Evolutionary conservation across 164 flowering plant genomes (phyloP).

Genomic region (Chloranthus sessilifolius): DNA sequence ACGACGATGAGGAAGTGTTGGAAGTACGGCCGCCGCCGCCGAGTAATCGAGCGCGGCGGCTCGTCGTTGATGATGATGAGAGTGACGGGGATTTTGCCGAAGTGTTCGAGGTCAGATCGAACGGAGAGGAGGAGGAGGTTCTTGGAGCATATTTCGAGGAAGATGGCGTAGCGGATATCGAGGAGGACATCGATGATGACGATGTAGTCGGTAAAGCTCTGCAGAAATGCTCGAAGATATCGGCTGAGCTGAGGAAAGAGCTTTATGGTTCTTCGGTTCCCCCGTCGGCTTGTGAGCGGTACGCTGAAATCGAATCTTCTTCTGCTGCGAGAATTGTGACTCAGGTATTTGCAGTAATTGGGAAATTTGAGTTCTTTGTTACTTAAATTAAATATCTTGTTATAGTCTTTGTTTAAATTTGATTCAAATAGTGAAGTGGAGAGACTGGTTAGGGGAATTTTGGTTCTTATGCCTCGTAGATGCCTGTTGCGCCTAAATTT

Average conservation of each 20-base stretch:
- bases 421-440: too few species aligned
- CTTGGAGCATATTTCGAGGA: slow-evolving; percentile 7
- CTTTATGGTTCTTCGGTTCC: slow-evolving; percentile 59
- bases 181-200: slow-evolving; percentile 35
- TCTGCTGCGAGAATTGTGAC: slow-evolving; percentile 66
- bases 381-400: neutral
- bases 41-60: slow-evolving; percentile 47
- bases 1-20: slow-evolving; percentile 42
- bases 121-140: slow-evolving; percentile 17
- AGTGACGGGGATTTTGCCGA: slow-evolving; percentile 31
- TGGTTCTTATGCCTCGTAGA: too few species aligned
- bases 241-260: slow-evolving; percentile 57
- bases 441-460: too few species aligned
- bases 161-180: slow-evolving; percentile 9
- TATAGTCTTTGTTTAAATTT: neutral
- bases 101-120: slow-evolving; percentile 8
- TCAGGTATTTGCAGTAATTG: slow-evolving; percentile 44
- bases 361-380: neutral
- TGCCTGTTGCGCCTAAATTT: too few species aligned
- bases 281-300: slow-evolving; percentile 38
- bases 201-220: slow-evolving; percentile 89
- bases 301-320: slow-evolving; percentile 66
- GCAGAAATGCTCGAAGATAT: slow-evolving; percentile 78
- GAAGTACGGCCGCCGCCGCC: slow-evolving; percentile 13
- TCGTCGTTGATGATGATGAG: slow-evolving; percentile 56